These are phyloP conservation scores for Lepidium didymum DNA, from an alignment of 345 rosid genomes.

Conservation along the genomic window DNA sequence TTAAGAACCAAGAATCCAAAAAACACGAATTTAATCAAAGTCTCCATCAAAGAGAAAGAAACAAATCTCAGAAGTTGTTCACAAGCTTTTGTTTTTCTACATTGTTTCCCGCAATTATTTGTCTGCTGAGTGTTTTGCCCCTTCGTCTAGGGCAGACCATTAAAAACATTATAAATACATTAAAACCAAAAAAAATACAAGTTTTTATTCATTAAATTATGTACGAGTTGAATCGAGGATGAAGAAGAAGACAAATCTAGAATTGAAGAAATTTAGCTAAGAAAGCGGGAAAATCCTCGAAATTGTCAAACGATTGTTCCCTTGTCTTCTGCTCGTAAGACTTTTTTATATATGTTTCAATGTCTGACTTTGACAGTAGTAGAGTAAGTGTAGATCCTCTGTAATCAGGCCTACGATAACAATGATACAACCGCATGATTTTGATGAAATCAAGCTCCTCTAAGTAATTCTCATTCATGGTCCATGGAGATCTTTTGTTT, in stretches of 20 bases:
- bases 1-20: conserved; percentile 22
- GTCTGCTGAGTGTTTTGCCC: conserved; percentile 1
- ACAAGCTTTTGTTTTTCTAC: background rate
- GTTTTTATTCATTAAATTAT: background rate
- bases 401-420: background rate
- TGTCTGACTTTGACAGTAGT: conserved; percentile 15
- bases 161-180: conserved; percentile 7
- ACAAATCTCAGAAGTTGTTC: background rate
- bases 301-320: conserved; percentile 46
- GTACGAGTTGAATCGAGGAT: background rate
- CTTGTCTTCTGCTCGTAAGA: conserved; percentile 32
- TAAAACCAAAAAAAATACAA: background rate
- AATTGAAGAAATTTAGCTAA: conserved; percentile 10
- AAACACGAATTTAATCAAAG: conserved; percentile 27
- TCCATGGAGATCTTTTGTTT: background rate
- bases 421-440: background rate
- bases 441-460: no score
- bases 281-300: conserved; percentile 36
- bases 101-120: background rate
- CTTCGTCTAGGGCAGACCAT: conserved; percentile 22
- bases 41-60: conserved; percentile 30
- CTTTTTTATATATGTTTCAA: background rate
- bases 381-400: conserved; percentile 9
- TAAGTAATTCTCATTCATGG: no score
- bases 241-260: conserved; percentile 20